Base-by-base conservation (phyloP, 139 green algal species). In the Coccomyxa sp. region DNA sequence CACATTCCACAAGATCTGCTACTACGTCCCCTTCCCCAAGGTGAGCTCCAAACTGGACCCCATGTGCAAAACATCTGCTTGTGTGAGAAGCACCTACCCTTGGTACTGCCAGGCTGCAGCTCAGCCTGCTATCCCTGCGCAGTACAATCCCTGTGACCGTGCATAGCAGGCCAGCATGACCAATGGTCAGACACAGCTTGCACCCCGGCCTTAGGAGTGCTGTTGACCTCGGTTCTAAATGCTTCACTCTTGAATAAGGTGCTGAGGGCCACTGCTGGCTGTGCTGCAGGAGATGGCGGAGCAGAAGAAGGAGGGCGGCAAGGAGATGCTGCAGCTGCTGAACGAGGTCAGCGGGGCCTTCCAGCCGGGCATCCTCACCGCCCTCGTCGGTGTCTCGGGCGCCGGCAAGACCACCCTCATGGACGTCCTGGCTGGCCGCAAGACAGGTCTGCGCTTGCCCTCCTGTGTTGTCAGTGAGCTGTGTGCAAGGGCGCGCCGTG, bases 381-480 rank as follows among this genome's bases (percentile, higher is more conserved):
- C 85, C 10, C 85, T 91, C 8, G 83, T 91, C 82, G 87, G 87
- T 22, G 82, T 78, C 31, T 81, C 68, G 9, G 85, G 85, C 8
- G 82, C 85, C 37, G 86, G 86, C 50, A 90, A 90, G 55, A 90
- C 85, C 4, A 89, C 86, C 24, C 80, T 91, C 33, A 83, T 91
- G 82, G 87, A 91, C 22, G 82, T 88, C 36, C 73, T 91, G 16
- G 87, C 87, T 31, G 82, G 78, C 50, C 81, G 87, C 41, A 89
- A 91, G 78, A 88, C 79, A 7, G 70, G 78, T 78, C 2, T 7
- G 50, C 2, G 50, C 50, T 64, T 3, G 4, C 27, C 18, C 50
- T 64, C 50, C 50, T 64, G 4, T 64, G 2, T 3, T 22, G 22
- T 64, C 50, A 10, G 14, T 7, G 27, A 12, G 5, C 27, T 64